These are phyloP conservation scores for Colletotrichum incanum DNA, from an alignment of 2,329 filamentous ascomycete species.

Conservation along the genomic window DNA sequence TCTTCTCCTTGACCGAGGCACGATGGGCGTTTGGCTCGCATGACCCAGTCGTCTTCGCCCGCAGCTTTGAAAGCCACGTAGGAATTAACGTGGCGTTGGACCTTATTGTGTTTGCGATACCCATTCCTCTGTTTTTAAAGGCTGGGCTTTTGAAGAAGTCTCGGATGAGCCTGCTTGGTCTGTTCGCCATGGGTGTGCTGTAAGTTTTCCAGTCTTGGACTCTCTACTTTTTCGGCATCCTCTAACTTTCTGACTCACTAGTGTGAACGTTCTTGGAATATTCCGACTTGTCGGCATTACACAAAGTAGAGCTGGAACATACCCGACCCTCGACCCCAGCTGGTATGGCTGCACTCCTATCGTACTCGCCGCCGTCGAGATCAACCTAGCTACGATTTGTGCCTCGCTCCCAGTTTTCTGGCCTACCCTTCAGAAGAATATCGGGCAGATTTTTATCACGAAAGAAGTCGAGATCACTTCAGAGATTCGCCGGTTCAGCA, in stretches of 20 bases:
- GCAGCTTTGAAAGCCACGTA: slow-evolving; percentile 50
- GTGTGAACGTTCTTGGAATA: slow-evolving; percentile 44
- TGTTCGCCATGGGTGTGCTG: slow-evolving; percentile 52
- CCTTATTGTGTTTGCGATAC: slow-evolving; percentile 51
- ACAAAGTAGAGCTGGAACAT: slow-evolving; percentile 49
- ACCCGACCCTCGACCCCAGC: slow-evolving; percentile 54
- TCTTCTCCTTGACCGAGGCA: slow-evolving; percentile 14
- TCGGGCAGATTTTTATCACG: slow-evolving; percentile 55
- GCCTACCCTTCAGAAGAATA: slow-evolving; percentile 46
- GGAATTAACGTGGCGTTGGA: slow-evolving; percentile 52
- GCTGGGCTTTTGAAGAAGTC: slow-evolving; percentile 48
- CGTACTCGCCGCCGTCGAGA: slow-evolving; percentile 53
- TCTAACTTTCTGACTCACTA: slow-evolving; percentile 36
- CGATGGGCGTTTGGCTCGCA: slow-evolving; percentile 52
- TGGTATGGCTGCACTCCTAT: slow-evolving; percentile 54
- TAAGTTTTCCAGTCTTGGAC: slow-evolving; percentile 45
- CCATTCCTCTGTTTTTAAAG: slow-evolving; percentile 50
- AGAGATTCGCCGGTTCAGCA: slow-evolving; percentile 36
- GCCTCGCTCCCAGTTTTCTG: slow-evolving; percentile 39
- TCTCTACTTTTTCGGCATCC: neutral
- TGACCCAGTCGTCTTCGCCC: slow-evolving; percentile 46
- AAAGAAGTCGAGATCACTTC: slow-evolving; percentile 52
- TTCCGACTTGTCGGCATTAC: slow-evolving; percentile 52
- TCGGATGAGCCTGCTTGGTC: slow-evolving; percentile 49
- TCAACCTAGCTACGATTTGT: slow-evolving; percentile 46